Evolutionary conservation across 2,329 filamentous ascomycete species (phyloP), one percentile per base, ranked within the genome.

Genomic region (Neoarthrinium moseri): DNA sequence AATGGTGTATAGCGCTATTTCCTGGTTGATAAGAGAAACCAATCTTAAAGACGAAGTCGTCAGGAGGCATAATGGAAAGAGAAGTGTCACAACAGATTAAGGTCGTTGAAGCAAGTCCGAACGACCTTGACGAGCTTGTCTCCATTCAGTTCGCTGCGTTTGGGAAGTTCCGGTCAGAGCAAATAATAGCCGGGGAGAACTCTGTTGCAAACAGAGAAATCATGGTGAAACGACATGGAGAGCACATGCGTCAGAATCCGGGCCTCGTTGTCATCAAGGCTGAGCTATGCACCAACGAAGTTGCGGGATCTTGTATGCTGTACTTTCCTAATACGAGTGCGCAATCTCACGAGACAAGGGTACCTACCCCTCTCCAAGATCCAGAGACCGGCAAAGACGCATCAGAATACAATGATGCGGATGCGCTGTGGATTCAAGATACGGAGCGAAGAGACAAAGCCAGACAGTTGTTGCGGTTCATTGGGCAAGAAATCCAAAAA

Each of bases 81-180:
- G n/a, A n/a, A n/a, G n/a, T n/a, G n/a, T n/a, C n/a, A n/a, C n/a
- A n/a, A n/a, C n/a, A n/a, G n/a, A n/a, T n/a, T n/a, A n/a, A n/a
- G n/a, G n/a, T n/a, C n/a, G n/a, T n/a, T n/a, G n/a, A n/a, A n/a
- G n/a, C n/a, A n/a, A n/a, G n/a, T n/a, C n/a, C n/a, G n/a, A 26
- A 24, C 24, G 39, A 34, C 21, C 39, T 43, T n/a, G 27, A 43
- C 15, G 39, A 17, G 3, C 13, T 43, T 15, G 39, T 43, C 20
- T 22, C n/a, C 13, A 32, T 43, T n/a, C 39, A 43, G 29, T 43
- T 43, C 21, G 27, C 27, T 6, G 39, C 39, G n/a, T 21, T 43
- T 24, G 39, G 39, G 5, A 6, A 20, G 17, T 43, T 43, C 27
- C 26, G 21, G 13, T 23, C 15, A 18, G 39, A 43, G 27, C 27